phyloP scores from a whole-genome alignment of 208 protist species.

The Trypanosoma mega region DNA sequence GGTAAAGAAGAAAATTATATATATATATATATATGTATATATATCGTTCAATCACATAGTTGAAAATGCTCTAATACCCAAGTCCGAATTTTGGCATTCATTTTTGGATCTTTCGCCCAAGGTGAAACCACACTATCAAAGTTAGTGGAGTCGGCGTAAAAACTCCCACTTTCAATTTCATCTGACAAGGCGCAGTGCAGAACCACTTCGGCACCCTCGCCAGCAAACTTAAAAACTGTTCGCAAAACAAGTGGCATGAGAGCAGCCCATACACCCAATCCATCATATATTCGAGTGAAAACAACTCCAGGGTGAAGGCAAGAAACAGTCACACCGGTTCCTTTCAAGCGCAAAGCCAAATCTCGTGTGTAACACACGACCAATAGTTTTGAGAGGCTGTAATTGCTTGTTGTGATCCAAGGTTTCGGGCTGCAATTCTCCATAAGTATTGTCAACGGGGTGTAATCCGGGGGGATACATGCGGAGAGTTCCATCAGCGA shows the following conservation, averaged over 20 bases:
- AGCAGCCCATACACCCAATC: constrained; percentile 21
- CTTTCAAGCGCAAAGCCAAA: constrained; percentile 34
- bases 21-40: neutral
- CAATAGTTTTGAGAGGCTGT: constrained; percentile 55
- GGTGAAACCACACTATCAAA: constrained; percentile 37
- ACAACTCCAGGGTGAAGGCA: constrained; percentile 48
- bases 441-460: constrained; percentile 33
- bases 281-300: constrained; percentile 43
- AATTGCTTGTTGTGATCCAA: constrained; percentile 36
- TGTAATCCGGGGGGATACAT: constrained; percentile 32
- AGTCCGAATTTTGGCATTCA: constrained; percentile 36
- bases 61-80: constrained; percentile 39
- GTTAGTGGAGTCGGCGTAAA: constrained; percentile 38
- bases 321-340: constrained; percentile 24
- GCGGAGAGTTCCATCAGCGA: constrained; percentile 50
- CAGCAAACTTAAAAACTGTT: constrained; percentile 52
- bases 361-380: constrained; percentile 56
- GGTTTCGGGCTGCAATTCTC: constrained; percentile 35
- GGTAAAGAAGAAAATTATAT: no score
- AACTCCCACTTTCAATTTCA: constrained; percentile 28
- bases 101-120: constrained; percentile 26
- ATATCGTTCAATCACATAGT: neutral
- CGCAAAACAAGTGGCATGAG: constrained; percentile 43
- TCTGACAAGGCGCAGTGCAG: constrained; percentile 39
- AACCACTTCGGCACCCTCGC: constrained; percentile 47